Evolutionary conservation across 129 eudicot genomes (phyloP).

Genomic region (Scalesia atractyloides): DNA sequence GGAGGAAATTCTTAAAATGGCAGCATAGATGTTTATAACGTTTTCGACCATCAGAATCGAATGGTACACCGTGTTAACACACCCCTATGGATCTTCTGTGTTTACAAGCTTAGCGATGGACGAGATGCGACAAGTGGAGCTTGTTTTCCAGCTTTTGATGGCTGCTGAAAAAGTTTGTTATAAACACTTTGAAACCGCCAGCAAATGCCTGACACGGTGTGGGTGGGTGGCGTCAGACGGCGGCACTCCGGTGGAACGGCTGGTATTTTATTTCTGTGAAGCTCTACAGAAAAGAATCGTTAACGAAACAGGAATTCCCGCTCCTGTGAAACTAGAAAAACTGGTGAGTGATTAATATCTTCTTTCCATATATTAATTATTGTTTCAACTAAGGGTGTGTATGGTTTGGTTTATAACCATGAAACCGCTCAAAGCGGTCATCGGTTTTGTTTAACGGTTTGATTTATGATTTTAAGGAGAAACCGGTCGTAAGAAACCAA

Average conservation of each 20-base stretch:
- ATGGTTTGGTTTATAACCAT: too few species aligned
- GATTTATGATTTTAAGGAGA: too few species aligned
- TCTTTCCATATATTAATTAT: not conserved
- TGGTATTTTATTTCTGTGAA: conserved; percentile 46
- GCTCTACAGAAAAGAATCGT: conserved; percentile 47
- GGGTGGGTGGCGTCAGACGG: conserved; percentile 38
- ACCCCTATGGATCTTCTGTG: conserved; percentile 56
- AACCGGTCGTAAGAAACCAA: too few species aligned
- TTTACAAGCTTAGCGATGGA: conserved; percentile 42
- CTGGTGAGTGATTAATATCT: not conserved
- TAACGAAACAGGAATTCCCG: conserved; percentile 39
- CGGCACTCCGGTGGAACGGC: conserved; percentile 57
- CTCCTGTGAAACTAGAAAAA: conserved; percentile 15
- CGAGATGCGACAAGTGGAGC: conserved; percentile 54
- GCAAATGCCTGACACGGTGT: conserved; percentile 44
- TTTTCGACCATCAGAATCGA: conserved; percentile 44
- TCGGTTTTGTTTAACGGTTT: too few species aligned
- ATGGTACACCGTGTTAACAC: conserved; percentile 40
- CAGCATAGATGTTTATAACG: conserved; percentile 59
- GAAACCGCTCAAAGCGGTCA: too few species aligned
- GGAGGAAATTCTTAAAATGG: conserved; percentile 51
- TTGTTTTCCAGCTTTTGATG: conserved; percentile 49
- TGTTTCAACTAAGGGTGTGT: too few species aligned
- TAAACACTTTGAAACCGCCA: conserved; percentile 48
- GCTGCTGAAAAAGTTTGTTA: conserved; percentile 55